These are phyloP conservation scores for Chaetomium sp. DNA, from an alignment of 2,329 filamentous ascomycete genomes.

Conservation along the genomic window DNA sequence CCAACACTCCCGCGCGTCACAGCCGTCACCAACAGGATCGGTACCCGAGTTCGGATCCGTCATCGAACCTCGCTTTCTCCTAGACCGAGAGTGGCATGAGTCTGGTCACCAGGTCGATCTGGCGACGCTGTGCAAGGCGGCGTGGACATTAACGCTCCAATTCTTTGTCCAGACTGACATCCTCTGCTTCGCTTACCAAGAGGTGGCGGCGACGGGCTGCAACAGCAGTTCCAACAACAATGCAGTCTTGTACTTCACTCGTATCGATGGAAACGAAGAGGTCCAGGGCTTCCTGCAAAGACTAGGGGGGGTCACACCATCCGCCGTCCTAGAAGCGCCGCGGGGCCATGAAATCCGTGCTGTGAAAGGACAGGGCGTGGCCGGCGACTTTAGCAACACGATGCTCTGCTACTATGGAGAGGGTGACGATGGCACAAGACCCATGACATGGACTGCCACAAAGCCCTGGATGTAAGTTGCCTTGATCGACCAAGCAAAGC, in stretches of 20 bases:
- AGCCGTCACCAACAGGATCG: neutral
- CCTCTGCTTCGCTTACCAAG: neutral
- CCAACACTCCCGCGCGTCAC: neutral
- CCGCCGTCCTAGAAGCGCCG: neutral
- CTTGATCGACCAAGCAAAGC: too few relatives aligned
- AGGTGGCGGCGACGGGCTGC: neutral
- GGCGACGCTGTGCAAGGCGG: neutral
- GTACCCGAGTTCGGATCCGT: neutral
- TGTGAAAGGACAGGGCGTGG: neutral
- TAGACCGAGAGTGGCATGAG: neutral
- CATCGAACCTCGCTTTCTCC: neutral
- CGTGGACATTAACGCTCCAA: neutral
- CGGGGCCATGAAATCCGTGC: neutral
- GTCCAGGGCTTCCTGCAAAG: neutral
- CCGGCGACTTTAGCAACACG: neutral
- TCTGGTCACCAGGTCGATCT: neutral
- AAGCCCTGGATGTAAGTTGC: neutral
- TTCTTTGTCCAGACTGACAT: neutral
- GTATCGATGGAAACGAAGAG: neutral
- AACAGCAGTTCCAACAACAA: neutral
- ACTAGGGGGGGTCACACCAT: neutral
- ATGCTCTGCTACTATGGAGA: neutral
- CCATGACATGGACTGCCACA: neutral
- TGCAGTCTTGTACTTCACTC: neutral
- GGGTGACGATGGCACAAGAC: neutral